Percentiles rank a stretch among this genome's conserved stretches.
These are phyloP conservation scores for Xylaria sp. DNA, from an alignment of 2,329 filamentous ascomycete species.

Conservation along the genomic window DNA sequence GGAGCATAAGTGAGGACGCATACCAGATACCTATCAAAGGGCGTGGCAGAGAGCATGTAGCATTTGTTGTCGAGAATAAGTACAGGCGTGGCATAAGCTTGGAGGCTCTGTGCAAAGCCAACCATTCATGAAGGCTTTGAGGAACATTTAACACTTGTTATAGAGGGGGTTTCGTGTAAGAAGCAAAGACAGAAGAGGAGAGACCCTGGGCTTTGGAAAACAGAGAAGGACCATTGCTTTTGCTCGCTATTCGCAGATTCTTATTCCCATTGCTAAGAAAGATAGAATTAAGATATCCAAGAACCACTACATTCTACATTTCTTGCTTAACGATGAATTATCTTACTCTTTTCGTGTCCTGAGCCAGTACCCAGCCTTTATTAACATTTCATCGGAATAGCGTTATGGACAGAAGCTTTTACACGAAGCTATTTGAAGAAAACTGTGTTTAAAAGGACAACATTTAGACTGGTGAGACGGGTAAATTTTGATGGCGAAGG, in stretches of 20 bases:
- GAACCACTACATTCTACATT: constrained; percentile 3
- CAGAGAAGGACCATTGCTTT: constrained; percentile 27
- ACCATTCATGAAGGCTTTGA: not conserved
- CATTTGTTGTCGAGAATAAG: not conserved
- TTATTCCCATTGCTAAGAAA: constrained; percentile 26
- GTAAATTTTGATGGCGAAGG: too few relatives aligned
- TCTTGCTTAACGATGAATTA: not conserved
- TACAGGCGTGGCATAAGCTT: constrained; percentile 4
- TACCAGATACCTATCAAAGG: not conserved
- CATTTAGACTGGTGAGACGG: too few relatives aligned
- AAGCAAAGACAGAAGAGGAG: constrained; percentile 10
- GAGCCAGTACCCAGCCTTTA: not conserved
- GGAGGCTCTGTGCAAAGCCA: not conserved
- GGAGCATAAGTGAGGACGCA: not conserved
- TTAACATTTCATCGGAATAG: not conserved
- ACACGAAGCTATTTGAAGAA: too few relatives aligned
- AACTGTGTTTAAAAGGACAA: too few relatives aligned
- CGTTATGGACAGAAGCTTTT: not conserved
- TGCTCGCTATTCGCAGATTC: constrained; percentile 20
- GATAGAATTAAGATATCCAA: constrained; percentile 34
- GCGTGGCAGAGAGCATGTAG: not conserved
- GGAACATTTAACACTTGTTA: constrained; percentile 12
- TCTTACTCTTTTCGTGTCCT: not conserved
- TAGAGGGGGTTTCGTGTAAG: constrained; percentile 2
- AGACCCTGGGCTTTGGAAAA: constrained; percentile 36